Evolutionary conservation across 257 asterid genomes (phyloP).

Genomic region (Gentiana straminea): DNA sequence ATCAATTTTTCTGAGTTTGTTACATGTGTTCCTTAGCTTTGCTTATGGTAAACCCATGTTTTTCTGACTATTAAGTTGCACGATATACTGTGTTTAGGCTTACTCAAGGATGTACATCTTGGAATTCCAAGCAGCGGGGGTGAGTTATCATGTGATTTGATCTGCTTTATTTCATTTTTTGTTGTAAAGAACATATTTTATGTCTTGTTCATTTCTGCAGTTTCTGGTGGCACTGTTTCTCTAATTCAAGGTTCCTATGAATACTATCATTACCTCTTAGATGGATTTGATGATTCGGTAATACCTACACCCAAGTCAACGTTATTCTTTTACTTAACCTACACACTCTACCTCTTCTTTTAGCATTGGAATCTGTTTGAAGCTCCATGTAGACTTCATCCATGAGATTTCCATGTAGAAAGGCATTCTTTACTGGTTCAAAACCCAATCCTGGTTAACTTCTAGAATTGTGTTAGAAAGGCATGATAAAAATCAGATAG

Average conservation of each 20-base stretch:
- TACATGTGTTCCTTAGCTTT: too few species aligned
- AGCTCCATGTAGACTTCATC: too few species aligned
- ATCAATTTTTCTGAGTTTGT: too few species aligned
- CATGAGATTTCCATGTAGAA: too few species aligned
- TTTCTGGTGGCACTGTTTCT: conserved; percentile 65
- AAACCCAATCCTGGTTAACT: too few species aligned
- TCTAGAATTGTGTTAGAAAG: too few species aligned
- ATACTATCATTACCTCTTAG: conserved; percentile 88
- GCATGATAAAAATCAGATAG: too few species aligned
- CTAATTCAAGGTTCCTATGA: conserved; percentile 92
- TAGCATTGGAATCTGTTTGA: too few species aligned
- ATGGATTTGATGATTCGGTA: conserved; percentile 97
- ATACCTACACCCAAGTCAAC: conserved; percentile 5
- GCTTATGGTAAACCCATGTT: too few species aligned
- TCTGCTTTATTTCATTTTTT: conserved; percentile 2
- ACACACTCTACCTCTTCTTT: too few species aligned
- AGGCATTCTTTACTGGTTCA: too few species aligned
- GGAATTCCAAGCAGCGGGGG: conserved; percentile 91
- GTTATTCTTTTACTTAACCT: too few species aligned
- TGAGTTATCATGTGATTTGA: conserved; percentile 15
- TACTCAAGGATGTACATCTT: conserved; percentile 87
- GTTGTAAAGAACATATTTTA: conserved; percentile 7
- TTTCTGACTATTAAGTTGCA: conserved; percentile 6
- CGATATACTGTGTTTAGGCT: conserved; percentile 12
- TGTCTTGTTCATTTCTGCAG: conserved; percentile 31